A percentile compares a stretch with the other conserved stretches of the same genome.
phyloP scores from a whole-genome alignment of 768 basidiomycete genomes.

The Termitomyces sp. region DNA sequence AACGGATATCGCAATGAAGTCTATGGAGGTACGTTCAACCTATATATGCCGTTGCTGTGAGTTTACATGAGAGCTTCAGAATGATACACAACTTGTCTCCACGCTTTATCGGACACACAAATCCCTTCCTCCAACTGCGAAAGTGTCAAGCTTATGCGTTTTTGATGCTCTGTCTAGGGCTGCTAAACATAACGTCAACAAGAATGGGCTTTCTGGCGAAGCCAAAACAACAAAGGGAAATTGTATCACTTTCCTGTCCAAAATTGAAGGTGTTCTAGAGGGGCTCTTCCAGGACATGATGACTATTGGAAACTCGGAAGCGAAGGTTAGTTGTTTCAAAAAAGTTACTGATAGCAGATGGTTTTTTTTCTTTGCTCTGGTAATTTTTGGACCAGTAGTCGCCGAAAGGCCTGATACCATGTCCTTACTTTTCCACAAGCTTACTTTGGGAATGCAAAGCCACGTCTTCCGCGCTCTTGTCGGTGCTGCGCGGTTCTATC shows the following conservation, averaged over 20 bases:
- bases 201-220: constrained; percentile 56
- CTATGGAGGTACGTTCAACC: constrained; percentile 58
- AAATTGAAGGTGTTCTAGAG: constrained; percentile 88
- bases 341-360: neutral
- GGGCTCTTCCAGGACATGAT: constrained; percentile 86
- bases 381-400: neutral
- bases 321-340: constrained; percentile 68
- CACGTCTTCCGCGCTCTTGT: neutral
- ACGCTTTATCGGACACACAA: constrained; percentile 88
- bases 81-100: constrained; percentile 85
- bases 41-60: neutral
- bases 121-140: constrained; percentile 57
- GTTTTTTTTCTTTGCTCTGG: neutral
- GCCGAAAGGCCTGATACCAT: neutral
- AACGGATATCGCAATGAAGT: constrained; percentile 72
- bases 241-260: constrained; percentile 78
- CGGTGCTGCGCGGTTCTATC: neutral
- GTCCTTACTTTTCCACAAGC: neutral
- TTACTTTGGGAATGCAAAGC: neutral
- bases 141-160: constrained; percentile 86
- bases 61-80: constrained; percentile 33
- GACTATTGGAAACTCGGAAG: constrained; percentile 56
- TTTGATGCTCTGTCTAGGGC: constrained; percentile 92
- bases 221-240: constrained; percentile 56
- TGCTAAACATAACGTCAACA: constrained; percentile 62